Evolutionary conservation across 1,284 basidiomycete species (phyloP).

Genomic region (Heterobasidion occidentale): DNA sequence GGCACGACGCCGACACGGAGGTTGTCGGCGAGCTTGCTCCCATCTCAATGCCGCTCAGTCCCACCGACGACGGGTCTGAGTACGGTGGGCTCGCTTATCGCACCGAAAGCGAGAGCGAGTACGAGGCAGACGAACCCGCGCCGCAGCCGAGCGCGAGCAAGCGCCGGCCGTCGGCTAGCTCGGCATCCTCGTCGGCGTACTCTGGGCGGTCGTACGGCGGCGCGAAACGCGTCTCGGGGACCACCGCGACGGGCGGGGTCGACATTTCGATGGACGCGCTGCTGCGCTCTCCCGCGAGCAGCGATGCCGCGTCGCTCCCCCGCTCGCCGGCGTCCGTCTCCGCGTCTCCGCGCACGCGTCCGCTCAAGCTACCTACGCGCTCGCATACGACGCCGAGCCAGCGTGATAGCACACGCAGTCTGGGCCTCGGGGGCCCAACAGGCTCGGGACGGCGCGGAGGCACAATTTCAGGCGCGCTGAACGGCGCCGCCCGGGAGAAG

Average conservation of each 20-base stretch:
- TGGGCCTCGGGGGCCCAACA: too few species aligned
- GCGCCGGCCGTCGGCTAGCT: slow-evolving; percentile 18
- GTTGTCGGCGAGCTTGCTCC: not conserved
- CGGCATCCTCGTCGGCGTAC: slow-evolving; percentile 20
- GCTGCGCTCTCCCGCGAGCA: slow-evolving; percentile 22
- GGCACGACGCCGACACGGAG: slow-evolving; percentile 6
- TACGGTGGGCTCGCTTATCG: slow-evolving; percentile 18
- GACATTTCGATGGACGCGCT: slow-evolving; percentile 44
- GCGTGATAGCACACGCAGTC: slow-evolving; percentile 18
- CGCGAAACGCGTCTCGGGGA: slow-evolving; percentile 10
- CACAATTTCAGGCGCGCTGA: slow-evolving; percentile 12
- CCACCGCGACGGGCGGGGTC: slow-evolving; percentile 18
- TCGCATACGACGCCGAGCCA: slow-evolving; percentile 43
- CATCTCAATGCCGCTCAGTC: not conserved
- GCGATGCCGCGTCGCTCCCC: not conserved
- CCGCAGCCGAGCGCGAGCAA: not conserved
- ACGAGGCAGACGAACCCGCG: slow-evolving; percentile 12
- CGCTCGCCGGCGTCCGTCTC: slow-evolving; percentile 15
- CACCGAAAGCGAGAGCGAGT: slow-evolving; percentile 18
- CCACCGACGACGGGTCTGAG: slow-evolving; percentile 12
- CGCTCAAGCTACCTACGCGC: slow-evolving; percentile 46
- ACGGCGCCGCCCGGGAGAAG: not conserved
- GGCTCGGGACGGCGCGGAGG: slow-evolving; percentile 5
- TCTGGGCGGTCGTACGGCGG: not conserved
- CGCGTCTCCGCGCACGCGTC: slow-evolving; percentile 25